These are phyloP conservation scores for Ephemerocybe angulata DNA, from an alignment of 768 basidiomycete genomes.

Conservation along the genomic window DNA sequence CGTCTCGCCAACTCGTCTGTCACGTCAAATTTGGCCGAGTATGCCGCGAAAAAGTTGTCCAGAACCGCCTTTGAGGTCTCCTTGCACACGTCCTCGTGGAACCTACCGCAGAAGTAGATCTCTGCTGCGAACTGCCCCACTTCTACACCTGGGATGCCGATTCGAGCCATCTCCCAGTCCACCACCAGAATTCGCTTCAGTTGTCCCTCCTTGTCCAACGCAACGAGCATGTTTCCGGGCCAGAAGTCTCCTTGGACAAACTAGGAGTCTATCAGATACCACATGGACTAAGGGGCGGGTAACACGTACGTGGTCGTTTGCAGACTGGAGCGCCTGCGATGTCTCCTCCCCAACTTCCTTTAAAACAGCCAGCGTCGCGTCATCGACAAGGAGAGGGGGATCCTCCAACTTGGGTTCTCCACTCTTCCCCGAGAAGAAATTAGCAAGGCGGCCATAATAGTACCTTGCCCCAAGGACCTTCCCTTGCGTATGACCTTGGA, in stretches of 20 bases:
- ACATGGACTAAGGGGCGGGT: not conserved
- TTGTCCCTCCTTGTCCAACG: constrained; percentile 26
- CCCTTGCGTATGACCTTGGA: constrained; percentile 38
- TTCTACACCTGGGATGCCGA: constrained; percentile 55
- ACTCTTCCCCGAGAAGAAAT: constrained; percentile 25
- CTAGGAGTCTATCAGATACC: constrained; percentile 16
- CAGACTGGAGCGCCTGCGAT: constrained; percentile 20
- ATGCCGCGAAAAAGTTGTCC: constrained; percentile 43
- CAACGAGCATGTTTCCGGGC: constrained; percentile 65
- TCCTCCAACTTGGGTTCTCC: constrained; percentile 33
- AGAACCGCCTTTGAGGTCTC: constrained; percentile 36
- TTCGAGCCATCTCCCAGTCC: constrained; percentile 65
- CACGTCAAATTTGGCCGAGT: constrained; percentile 29
- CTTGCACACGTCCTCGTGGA: constrained; percentile 35
- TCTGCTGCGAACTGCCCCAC: constrained; percentile 66
- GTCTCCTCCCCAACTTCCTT: constrained; percentile 22
- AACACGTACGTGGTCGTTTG: constrained; percentile 26
- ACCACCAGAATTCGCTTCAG: constrained; percentile 46
- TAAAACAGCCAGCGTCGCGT: constrained; percentile 30
- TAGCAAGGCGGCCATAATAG: constrained; percentile 43
- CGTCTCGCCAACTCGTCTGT: constrained; percentile 28
- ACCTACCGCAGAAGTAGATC: constrained; percentile 46
- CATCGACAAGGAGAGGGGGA: constrained; percentile 38
- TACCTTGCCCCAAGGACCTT: constrained; percentile 36
- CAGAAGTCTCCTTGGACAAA: constrained; percentile 72